phyloP scores from a whole-genome alignment of 805 yeast genomes.

The Kodamaea kaohsiungensis region DNA sequence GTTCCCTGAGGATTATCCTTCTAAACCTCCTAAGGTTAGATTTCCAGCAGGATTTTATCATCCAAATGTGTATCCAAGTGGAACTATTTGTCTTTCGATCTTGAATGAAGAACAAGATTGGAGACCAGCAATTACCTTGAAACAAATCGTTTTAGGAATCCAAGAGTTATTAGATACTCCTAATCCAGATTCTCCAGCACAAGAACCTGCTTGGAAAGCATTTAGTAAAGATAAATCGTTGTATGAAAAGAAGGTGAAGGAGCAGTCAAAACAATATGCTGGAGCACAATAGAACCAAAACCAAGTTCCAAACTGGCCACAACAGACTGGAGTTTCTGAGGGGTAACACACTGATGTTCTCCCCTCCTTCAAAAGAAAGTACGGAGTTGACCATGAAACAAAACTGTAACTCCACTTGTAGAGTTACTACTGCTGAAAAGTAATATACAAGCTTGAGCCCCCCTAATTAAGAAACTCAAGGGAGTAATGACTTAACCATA shows the following conservation, averaged over 20 bases:
- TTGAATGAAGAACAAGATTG: constrained; percentile 95
- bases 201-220: constrained; percentile 93
- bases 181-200: constrained; percentile 95
- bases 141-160: constrained; percentile 86
- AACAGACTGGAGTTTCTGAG: no score
- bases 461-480: no score
- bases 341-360: neutral
- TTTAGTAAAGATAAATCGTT: constrained; percentile 65
- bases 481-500: no score
- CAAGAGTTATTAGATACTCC: constrained; percentile 91
- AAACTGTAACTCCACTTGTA: no score
- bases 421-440: no score
- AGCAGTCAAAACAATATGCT: constrained; percentile 77
- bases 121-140: constrained; percentile 94
- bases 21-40: constrained; percentile 93
- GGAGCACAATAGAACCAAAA: constrained; percentile 19
- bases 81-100: constrained; percentile 91
- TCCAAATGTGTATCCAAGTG: constrained; percentile 97
- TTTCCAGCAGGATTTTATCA: constrained; percentile 92
- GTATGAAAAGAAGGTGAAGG: constrained; percentile 75
- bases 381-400: neutral
- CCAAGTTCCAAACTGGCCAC: no score
- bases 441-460: no score
- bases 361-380: neutral
- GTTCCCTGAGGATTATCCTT: constrained; percentile 91